These are phyloP conservation scores for Plasmodium inui DNA, from an alignment of 169 alveolate species.

Conservation along the genomic window DNA sequence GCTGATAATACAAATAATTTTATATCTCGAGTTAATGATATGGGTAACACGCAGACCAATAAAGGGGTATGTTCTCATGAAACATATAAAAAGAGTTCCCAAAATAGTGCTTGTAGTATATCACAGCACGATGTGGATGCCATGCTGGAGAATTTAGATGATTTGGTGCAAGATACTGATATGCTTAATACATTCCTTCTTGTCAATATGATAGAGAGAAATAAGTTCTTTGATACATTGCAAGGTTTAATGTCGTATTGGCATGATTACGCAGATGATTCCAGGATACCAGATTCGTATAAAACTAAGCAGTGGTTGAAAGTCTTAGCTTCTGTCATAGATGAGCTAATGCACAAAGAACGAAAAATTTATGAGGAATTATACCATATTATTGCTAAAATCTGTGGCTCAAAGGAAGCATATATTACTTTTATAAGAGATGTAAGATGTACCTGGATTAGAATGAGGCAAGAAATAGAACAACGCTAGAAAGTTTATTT, in stretches of 20 bases:
- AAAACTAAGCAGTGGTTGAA: conserved; percentile 4
- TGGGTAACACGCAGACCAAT: background rate
- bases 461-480: background rate
- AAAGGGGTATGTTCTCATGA: background rate
- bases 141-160: background rate
- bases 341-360: background rate
- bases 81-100: background rate
- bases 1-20: background rate
- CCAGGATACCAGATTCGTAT: background rate
- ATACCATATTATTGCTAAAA: background rate
- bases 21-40: background rate
- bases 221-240: background rate
- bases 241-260: background rate
- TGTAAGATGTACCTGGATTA: background rate
- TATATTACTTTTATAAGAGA: background rate
- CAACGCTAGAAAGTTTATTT: background rate
- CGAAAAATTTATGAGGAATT: background rate
- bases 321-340: background rate
- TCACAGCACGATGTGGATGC: background rate
- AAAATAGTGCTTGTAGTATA: background rate
- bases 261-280: background rate
- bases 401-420: background rate
- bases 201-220: background rate
- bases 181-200: background rate
- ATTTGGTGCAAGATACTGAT: background rate